A percentile compares a stretch with the other conserved stretches of the same genome.
Conservation (phyloP, 1,284 basidiomycete species). For the Rhodotorula mucilaginosa region DNA sequence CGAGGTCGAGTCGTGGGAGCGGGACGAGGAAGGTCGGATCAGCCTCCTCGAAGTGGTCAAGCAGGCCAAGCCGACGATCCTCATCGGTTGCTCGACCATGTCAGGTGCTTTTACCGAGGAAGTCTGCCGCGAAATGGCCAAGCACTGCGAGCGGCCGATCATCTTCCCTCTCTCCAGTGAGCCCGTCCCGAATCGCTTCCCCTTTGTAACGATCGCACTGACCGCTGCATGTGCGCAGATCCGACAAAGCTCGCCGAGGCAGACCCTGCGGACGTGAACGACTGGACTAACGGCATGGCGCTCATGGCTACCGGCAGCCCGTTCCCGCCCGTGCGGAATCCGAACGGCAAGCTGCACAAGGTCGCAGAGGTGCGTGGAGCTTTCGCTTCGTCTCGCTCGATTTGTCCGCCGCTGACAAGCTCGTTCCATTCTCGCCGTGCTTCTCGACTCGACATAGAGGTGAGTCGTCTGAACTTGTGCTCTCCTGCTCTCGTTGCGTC, state of each 20-base stretch:
- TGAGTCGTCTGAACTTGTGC: background rate
- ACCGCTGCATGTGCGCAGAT: background rate
- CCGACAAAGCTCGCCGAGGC: conserved; percentile 63
- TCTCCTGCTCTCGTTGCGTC: too few species aligned
- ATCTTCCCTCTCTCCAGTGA: conserved; percentile 63
- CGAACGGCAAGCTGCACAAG: conserved; percentile 51
- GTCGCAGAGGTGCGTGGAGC: conserved; percentile 54
- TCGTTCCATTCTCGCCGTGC: background rate
- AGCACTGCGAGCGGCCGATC: conserved; percentile 67
- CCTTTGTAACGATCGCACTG: background rate
- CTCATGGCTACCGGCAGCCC: conserved; percentile 78
- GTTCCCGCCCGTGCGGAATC: conserved; percentile 57
- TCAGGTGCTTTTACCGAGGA: conserved; percentile 77
- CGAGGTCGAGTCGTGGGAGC: conserved; percentile 52
- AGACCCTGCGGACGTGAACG: conserved; percentile 64
- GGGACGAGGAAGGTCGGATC: conserved; percentile 55
- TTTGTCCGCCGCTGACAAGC: background rate
- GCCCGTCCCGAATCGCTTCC: background rate
- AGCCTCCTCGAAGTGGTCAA: conserved; percentile 66
- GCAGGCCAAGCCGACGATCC: conserved; percentile 64
- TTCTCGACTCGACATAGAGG: background rate
- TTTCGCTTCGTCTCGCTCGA: too few species aligned
- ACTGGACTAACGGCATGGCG: conserved; percentile 73
- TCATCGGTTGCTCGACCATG: conserved; percentile 78
- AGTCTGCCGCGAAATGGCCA: conserved; percentile 63